Evolutionary conservation across 1,139 yeast species (phyloP), one percentile per base, ranked within the genome.

Genomic region (Taiozyma sp.): DNA sequence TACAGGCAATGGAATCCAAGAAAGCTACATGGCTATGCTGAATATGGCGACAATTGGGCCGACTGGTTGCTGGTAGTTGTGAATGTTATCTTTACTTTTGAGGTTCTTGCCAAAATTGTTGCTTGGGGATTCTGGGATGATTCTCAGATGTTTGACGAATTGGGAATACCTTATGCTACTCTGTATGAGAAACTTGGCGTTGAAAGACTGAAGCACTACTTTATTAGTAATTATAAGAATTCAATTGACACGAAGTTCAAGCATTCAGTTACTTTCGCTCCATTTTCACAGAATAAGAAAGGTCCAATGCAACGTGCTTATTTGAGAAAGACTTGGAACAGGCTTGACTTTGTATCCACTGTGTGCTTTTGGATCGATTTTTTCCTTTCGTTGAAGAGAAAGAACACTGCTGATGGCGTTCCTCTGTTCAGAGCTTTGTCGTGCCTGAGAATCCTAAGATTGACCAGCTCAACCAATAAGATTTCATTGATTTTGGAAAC

Each of bases 111-210:
- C 4, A 87, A 86, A 61, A 73, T 83, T 2, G 71, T 90, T 46
- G 88, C 93, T 0, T 87, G 81, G 68, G 96, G 96, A 0, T 71
- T 87, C 19, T 74, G 79, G 70, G 89, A 88, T 63, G 96, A 88
- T 63, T 74, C 79, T 2, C 73, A 77, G 43, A 75, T 84, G 82
- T 83, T 74, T 60, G 64, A 70, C 14, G 81, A 78, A 9, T 66
- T 81, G 50, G 77, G 77, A 2, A 54, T 79, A 38, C 71, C 61
- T 2, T 71, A 71, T 45, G 49, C 27, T 4, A 51, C 71, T 0
- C 19, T 71, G 3, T 47, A 52, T 19, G 65, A 67, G 23, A 46
- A 57, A 14, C 30, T 63, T 14, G 70, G 71, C 1, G 40, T 65
- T 4, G 51, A 57, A 10, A 59, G 55, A 36, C 49, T 67, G n/a